Base-by-base conservation (phyloP, 179 eudicot genomes). In the Camellia oleifera region DNA sequence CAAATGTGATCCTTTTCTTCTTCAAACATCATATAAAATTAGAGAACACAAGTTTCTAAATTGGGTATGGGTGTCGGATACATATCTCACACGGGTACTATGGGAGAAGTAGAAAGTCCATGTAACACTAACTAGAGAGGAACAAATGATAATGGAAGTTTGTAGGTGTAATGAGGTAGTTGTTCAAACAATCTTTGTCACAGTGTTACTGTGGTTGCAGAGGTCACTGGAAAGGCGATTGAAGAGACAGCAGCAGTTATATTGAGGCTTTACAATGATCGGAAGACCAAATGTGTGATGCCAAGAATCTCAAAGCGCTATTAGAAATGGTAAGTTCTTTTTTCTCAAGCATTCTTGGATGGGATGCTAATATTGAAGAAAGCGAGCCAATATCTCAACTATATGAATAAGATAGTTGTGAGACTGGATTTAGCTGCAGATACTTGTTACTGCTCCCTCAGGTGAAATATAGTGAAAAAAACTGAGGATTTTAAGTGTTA, bases 141-240 rank as follows among this genome's bases (percentile, higher is more conserved):
- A 32, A 32, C 40, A 32, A 32, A 67, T 72, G 73, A 32, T 42
- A 17, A 40, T 75, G 11, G 17, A 48, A 70, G 80, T 48, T 81
- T 32, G 44, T 42, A 11, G 17, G 3, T 23, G n/a, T 17, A 32
- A 32, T 32, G 58, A 2, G 3, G 50, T n/a, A 42, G n/a, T 62
- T 20, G 42, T 56, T 42, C 14, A 0, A 18, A 77, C 57, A 80
- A 65, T 44, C 61, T 76, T n/a, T 26, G 48, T 17, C 75, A 23
- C 9, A 15, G 17, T 78, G 67, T 69, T 11, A 42, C 45, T 69
- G 53, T 70, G 64, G 57, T 61, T 83, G 79, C 93, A 96, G 99
- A 96, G 92, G 98, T 96, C 75, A 94, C 99, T 17, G 97, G 97
- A 74, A 96, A 87, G 86, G 99, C 99, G 69, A 89, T 96, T 69